Base-by-base conservation (phyloP, 371 early-diverging fungal species). In the Enterocytospora artemiae region DNA sequence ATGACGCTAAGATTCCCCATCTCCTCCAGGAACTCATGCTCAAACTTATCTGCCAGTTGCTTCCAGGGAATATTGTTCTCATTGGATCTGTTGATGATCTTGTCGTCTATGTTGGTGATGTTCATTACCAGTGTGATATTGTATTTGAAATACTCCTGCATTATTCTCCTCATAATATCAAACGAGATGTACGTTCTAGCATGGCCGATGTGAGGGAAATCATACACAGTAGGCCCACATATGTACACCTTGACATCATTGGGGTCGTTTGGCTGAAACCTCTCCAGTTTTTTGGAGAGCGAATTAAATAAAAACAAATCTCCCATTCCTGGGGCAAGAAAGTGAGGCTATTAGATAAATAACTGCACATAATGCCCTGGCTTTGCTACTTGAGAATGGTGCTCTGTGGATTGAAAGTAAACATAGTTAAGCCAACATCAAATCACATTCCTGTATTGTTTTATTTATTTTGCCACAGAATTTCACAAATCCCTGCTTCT, bases 151-250 rank as follows among this genome's bases (percentile, higher is more conserved):
- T 95, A 96, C 60, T 94, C 89, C 70, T 87, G 85, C 65, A 98
- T 77, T 34, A 96, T 85, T 53, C 94, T 85, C 41, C 96, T 86
- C 52, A 95, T 82, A 55, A 91, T 88, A 80, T 98, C 99, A 75
- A 91, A 85, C 14, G 88, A 82, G 56, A 96, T 82, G 74, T 94
- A 98, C 59, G 85, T 88, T 76, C 96, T 75, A 1, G 96, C 96
- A 76, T 96, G 97, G 28, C 99, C 99, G 79, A 98, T 84, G 78
- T 98, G 99, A 9, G 94, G 83, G 0, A 87, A 84, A 77, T 93
- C 94, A 74, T 98, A 98, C 18, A 96, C 97, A 4, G 99, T 98
- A 9, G 99, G 99, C 2, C 99, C 99, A 82, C 99, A 98, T 12
- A 71, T 70, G 58, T 79, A 79, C 72, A 78, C 72, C 48, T 74